Evolutionary conservation across 2,329 filamentous ascomycete species (phyloP).

Genomic region (Talaromyces sp.): DNA sequence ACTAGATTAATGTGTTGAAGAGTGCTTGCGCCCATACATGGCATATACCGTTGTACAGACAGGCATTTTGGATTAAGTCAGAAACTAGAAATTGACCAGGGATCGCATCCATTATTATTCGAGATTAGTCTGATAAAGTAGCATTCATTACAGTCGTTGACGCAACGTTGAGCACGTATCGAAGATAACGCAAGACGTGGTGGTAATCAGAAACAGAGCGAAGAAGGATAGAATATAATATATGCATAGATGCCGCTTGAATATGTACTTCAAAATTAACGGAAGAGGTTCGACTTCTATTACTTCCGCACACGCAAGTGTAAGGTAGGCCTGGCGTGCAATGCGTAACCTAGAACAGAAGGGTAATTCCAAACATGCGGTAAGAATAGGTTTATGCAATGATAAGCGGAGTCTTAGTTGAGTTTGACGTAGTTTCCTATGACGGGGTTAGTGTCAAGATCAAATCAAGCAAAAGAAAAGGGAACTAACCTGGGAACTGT

Average conservation of each 20-base stretch:
- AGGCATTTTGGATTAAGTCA: too few species aligned
- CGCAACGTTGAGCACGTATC: constrained; percentile 1
- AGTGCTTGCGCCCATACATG: too few species aligned
- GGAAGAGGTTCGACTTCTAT: neutral
- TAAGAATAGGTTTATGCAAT: neutral
- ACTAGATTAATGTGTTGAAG: too few species aligned
- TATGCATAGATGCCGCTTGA: constrained; percentile 13
- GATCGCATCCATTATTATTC: neutral
- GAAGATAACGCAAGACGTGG: neutral
- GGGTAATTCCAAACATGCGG: neutral
- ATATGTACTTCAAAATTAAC: constrained; percentile 14
- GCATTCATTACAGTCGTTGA: neutral
- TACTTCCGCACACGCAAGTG: neutral
- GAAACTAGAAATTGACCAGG: too few species aligned
- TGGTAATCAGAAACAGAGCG: neutral
- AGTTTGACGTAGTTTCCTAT: constrained; percentile 44
- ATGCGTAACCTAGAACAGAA: neutral
- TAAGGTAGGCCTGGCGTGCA: neutral
- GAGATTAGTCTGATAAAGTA: neutral
- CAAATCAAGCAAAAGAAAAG: neutral
- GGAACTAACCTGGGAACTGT: constrained; percentile 80
- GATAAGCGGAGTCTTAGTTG: constrained; percentile 26
- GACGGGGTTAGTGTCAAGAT: neutral
- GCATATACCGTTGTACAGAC: too few species aligned
- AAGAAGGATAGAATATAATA: constrained; percentile 3